A percentile compares a stretch with the other conserved stretches of the same genome.
Conservation (phyloP, 345 rosid species). For the Melaleuca alternifolia region DNA sequence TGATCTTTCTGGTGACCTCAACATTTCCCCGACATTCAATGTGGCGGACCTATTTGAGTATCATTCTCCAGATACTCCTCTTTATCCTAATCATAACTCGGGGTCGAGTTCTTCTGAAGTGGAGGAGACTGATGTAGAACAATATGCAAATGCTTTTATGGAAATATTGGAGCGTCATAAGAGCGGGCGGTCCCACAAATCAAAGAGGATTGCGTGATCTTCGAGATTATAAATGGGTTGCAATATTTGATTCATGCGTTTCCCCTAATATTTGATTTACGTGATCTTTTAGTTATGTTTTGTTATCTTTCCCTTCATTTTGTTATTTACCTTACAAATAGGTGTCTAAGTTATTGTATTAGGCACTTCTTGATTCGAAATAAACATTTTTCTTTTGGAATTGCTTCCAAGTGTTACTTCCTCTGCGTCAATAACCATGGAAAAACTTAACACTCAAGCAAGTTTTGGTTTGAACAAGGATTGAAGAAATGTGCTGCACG, state of each 20-base stretch:
- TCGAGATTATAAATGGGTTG: neutral
- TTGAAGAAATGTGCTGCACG: too few species aligned
- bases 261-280: neutral
- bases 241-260: rapidly evolving
- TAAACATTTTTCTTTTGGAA: neutral
- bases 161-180: neutral
- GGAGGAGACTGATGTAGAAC: neutral
- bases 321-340: too few species aligned
- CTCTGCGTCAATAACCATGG: neutral
- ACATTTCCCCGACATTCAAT: neutral
- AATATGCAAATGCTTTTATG: neutral
- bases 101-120: neutral
- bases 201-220: neutral
- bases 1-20: neutral
- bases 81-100: neutral
- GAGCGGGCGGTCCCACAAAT: neutral
- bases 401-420: neutral
- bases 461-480: too few species aligned
- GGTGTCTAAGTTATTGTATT: neutral
- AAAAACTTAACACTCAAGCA: too few species aligned
- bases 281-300: too few species aligned
- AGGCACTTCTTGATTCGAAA: neutral
- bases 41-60: neutral
- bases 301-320: neutral
- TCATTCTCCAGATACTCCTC: neutral